Evolutionary conservation across 108 stramenopile genomes (phyloP).

Genomic region (Skeletonema menzelii): DNA sequence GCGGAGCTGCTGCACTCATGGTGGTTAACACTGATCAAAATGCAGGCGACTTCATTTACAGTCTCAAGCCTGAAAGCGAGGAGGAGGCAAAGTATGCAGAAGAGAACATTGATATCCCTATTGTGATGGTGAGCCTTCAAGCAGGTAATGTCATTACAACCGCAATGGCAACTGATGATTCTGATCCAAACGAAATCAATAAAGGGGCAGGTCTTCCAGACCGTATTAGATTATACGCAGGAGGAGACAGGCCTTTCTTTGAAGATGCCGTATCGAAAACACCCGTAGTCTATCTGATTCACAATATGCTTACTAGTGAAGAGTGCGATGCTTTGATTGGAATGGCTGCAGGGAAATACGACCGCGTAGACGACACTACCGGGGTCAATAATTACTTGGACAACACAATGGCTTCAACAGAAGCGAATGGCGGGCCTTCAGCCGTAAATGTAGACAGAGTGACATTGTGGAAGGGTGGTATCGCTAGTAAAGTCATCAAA

Average conservation of each 20-base stretch:
- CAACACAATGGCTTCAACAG: slow-evolving; percentile 34
- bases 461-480: slow-evolving; percentile 81
- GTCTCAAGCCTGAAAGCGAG: slow-evolving; percentile 51
- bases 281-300: slow-evolving; percentile 86
- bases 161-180: slow-evolving; percentile 61
- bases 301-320: slow-evolving; percentile 76
- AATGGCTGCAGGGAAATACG: slow-evolving; percentile 51
- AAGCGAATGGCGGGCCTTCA: slow-evolving; percentile 29
- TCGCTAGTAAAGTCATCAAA: slow-evolving; percentile 60
- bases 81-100: slow-evolving; percentile 53
- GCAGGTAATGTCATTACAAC: slow-evolving; percentile 85
- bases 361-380: slow-evolving; percentile 26
- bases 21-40: slow-evolving; percentile 83
- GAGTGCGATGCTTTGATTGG: slow-evolving; percentile 68
- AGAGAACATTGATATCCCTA: slow-evolving; percentile 84
- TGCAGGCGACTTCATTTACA: slow-evolving; percentile 82
- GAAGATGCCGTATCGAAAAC: slow-evolving; percentile 71
- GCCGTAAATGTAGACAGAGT: slow-evolving; percentile 56
- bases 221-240: slow-evolving; percentile 80
- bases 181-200: slow-evolving; percentile 51
- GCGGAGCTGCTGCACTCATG: slow-evolving; percentile 84
- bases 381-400: slow-evolving; percentile 56
- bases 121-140: slow-evolving; percentile 85
- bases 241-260: slow-evolving; percentile 91
- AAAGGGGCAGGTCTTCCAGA: slow-evolving; percentile 51